Conservation (phyloP, 805 yeast genomes). For the Candida andamanensis region DNA sequence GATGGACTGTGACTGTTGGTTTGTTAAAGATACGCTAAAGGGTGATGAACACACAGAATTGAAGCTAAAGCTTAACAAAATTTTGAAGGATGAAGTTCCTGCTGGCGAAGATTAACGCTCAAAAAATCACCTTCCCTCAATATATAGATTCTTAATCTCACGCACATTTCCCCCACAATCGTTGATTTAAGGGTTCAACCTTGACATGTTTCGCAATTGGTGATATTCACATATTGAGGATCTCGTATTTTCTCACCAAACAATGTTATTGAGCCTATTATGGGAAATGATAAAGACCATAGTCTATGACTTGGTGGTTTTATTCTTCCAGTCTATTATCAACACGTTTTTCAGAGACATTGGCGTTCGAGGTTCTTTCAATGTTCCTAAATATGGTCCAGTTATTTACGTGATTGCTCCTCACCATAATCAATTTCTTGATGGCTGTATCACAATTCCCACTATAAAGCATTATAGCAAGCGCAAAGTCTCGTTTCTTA, state of each 20-base stretch:
- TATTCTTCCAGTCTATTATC: conserved; percentile 29
- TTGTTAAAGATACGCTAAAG: conserved; percentile 72
- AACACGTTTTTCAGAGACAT: conserved; percentile 40
- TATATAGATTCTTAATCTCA: no score
- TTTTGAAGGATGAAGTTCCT: conserved; percentile 90
- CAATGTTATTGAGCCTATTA: no score
- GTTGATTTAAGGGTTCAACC: no score
- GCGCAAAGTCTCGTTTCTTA: conserved; percentile 30
- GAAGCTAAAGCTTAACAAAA: conserved; percentile 60
- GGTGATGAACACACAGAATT: conserved; percentile 84
- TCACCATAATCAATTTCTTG: conserved; percentile 40
- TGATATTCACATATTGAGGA: no score
- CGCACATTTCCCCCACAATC: no score
- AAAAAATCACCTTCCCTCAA: no score
- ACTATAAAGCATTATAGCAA: conserved; percentile 26
- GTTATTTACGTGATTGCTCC: conserved; percentile 40
- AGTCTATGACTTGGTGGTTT: conserved; percentile 23
- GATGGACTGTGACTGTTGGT: conserved; percentile 77
- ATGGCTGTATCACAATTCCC: conserved; percentile 34
- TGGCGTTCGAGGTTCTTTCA: conserved; percentile 31
- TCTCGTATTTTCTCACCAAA: no score
- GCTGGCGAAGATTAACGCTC: conserved; percentile 97
- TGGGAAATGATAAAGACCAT: conserved; percentile 3
- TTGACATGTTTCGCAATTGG: no score
- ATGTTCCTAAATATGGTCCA: conserved; percentile 34